These are phyloP conservation scores for Akanthomyces dipterigenus DNA, from an alignment of 2,329 filamentous ascomycete species.

Conservation along the genomic window DNA sequence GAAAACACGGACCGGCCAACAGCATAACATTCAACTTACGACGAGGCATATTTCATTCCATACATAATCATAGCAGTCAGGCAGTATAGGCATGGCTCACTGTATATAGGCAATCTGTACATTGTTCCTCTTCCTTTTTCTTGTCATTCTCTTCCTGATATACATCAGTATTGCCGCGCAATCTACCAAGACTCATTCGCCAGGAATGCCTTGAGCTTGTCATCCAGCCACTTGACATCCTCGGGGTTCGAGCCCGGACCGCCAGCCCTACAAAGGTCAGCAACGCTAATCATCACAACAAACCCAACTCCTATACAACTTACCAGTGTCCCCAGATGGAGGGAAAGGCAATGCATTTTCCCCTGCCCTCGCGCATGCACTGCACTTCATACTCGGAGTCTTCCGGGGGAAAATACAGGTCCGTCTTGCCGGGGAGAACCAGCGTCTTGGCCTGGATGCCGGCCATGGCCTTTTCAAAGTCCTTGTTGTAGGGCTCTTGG, in stretches of 20 bases:
- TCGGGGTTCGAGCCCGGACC: slow-evolving; percentile 65
- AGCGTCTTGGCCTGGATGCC: slow-evolving; percentile 66
- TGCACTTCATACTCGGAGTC: slow-evolving; percentile 70
- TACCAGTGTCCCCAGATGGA: slow-evolving; percentile 38
- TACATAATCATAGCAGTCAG: not conserved
- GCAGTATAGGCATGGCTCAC: not conserved
- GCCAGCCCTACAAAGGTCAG: slow-evolving; percentile 41
- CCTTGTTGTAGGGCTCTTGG: slow-evolving; percentile 60
- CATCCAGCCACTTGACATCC: slow-evolving; percentile 67
- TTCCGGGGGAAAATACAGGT: slow-evolving; percentile 76
- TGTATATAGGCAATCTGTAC: slow-evolving; percentile 8
- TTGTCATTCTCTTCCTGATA: too few species aligned
- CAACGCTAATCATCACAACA: not conserved
- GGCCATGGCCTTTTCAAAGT: slow-evolving; percentile 63
- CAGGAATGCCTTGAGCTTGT: slow-evolving; percentile 45
- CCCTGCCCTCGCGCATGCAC: slow-evolving; percentile 28
- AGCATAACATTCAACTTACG: not conserved
- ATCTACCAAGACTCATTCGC: slow-evolving; percentile 14
- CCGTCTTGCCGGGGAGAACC: slow-evolving; percentile 65
- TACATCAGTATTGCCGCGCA: not conserved
- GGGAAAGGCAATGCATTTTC: slow-evolving; percentile 30
- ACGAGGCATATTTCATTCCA: not conserved
- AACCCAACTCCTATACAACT: not conserved
- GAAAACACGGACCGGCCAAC: not conserved
- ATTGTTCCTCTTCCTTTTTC: not conserved